These are phyloP conservation scores for Gigaspora rosea DNA, from an alignment of 192 early-diverging fungal species.

Conservation along the genomic window DNA sequence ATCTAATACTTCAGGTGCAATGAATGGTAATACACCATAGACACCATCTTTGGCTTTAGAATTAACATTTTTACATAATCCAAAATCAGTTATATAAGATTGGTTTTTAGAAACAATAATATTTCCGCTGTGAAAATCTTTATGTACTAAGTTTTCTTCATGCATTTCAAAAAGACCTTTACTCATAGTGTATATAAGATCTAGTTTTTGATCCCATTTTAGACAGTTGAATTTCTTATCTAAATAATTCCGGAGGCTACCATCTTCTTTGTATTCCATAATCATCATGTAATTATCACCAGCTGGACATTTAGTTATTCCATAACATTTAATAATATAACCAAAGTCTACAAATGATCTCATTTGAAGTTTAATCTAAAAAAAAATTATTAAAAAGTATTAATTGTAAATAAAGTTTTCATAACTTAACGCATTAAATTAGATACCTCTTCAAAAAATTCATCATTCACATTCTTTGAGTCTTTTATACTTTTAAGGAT, in stretches of 20 bases:
- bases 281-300: slow-evolving; percentile 7
- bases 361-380: neutral
- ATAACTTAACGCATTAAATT: neutral
- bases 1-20: slow-evolving; percentile 21
- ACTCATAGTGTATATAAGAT: neutral
- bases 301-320: neutral
- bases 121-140: slow-evolving; percentile 22
- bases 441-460: neutral
- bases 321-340: neutral
- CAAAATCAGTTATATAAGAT: slow-evolving; percentile 3
- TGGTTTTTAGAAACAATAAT: neutral
- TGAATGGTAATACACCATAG: slow-evolving; percentile 22
- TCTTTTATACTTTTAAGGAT: neutral
- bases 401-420: neutral
- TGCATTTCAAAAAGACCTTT: neutral
- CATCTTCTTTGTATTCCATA: neutral
- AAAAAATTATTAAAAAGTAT: neutral
- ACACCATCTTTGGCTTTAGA: neutral
- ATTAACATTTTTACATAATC: slow-evolving; percentile 14
- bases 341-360: neutral
- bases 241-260: neutral
- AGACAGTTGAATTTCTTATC: neutral
- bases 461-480: neutral
- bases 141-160: neutral
- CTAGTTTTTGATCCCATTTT: neutral